A percentile compares a stretch with the other conserved stretches of the same genome.
These are phyloP conservation scores for Argentina anserina DNA, from an alignment of 306 rosid genomes.

Conservation along the genomic window DNA sequence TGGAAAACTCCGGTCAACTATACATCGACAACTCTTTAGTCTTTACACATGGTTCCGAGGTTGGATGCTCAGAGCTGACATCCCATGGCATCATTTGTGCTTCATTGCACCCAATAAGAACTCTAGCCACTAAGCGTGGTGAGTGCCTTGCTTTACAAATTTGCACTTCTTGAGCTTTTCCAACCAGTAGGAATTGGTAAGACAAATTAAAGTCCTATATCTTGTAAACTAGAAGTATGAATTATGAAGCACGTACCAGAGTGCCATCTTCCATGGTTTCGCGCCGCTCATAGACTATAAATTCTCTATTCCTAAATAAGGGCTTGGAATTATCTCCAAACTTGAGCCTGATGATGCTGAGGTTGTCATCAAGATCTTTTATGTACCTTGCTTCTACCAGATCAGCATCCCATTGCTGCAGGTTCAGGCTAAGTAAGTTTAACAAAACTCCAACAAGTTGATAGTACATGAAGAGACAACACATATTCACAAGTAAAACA, in stretches of 20 bases:
- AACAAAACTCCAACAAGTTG: neutral
- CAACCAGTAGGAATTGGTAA: neutral
- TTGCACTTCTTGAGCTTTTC: neutral
- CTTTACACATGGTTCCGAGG: neutral
- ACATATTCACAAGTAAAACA: neutral
- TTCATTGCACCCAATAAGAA: neutral
- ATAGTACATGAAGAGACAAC: neutral
- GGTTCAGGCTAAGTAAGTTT: slow-evolving; percentile 5
- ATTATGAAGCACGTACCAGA: slow-evolving; percentile 40
- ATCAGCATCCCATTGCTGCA: slow-evolving; percentile 94
- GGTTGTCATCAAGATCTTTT: slow-evolving; percentile 65
- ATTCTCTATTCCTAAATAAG: slow-evolving; percentile 72
- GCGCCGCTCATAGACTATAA: slow-evolving; percentile 79
- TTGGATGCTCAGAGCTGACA: neutral
- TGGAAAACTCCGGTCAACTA: neutral
- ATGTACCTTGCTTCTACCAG: slow-evolving; percentile 80
- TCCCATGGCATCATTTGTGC: neutral
- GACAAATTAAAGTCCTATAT: neutral
- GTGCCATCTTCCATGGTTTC: slow-evolving; percentile 95
- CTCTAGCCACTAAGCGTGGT: neutral
- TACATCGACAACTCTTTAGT: neutral
- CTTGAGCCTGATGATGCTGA: slow-evolving; percentile 72
- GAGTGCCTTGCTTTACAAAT: neutral
- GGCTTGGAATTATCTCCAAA: slow-evolving; percentile 86
- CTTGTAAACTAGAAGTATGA: neutral